Base-by-base conservation (phyloP, 805 yeast genomes). In the Yarrowia osloensis region DNA sequence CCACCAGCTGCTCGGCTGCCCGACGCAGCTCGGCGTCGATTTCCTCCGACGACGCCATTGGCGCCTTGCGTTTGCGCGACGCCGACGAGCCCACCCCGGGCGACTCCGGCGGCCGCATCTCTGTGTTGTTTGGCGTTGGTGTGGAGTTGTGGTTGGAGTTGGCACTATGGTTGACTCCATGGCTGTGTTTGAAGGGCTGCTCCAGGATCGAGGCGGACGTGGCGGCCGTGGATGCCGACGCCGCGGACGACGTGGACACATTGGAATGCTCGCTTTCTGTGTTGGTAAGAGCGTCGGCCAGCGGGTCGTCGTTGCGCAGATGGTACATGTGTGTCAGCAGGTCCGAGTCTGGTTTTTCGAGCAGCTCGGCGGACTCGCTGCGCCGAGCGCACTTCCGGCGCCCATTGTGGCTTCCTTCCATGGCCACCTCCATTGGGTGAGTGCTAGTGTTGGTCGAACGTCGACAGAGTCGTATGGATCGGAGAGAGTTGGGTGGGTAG, bases 1-100 rank as follows among this genome's bases (percentile, higher is more conserved):
- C 40, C 47, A 62, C 52, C 26, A 66, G 65, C 11, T 40, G 39
- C 22, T 68, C 65, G 4, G 73, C 73, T 8, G 49, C 62, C 15
- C 66, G 52, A 35, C 66, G 69, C 33, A 70, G 62, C 42, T 69
- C 70, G 26, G 47, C 40, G 22, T 70, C 71, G 52, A 31, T 44
- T 49, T 70, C 71, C 29, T 69, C 70, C 26, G 55, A 44, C n/a
- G 50, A 57, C 35, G 49, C 63, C 63, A 57, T 37, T 7, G 63
- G 49, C 4, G 63, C 63, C 31, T 57, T 57, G 24, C 63, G 63
- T 40, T 57, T 57, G 13, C 63, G 63, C 28, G 63, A 57, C 33
- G 46, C 46, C 24, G 61, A 35, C 15, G 63, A 15, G 13, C 50
- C 66, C 26, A 42, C 62, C 8, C 21, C 21, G 24, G 54, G 57